Evolutionary conservation across 129 eudicot species (phyloP).

Genomic region (Silybum marianum): DNA sequence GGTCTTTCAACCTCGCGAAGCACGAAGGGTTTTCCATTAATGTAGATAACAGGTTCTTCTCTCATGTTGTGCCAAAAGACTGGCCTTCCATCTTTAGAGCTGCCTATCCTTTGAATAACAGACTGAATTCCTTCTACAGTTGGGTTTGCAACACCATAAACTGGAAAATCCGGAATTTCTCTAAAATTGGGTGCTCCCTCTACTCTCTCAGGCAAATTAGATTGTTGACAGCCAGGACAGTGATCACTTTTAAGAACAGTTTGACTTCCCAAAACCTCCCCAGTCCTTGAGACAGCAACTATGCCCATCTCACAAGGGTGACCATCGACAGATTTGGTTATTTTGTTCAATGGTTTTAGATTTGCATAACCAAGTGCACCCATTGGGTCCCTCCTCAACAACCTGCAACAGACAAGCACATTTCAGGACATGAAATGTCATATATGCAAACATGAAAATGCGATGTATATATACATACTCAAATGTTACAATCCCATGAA

Average conservation of each 20-base stretch:
- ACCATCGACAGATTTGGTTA: constrained; percentile 53
- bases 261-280: constrained; percentile 97
- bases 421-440: constrained; percentile 16
- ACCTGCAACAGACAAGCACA: constrained; percentile 46
- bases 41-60: constrained; percentile 96
- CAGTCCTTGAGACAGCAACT: constrained; percentile 85
- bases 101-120: constrained; percentile 81
- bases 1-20: constrained; percentile 99
- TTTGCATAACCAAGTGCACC: constrained; percentile 92
- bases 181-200: constrained; percentile 99
- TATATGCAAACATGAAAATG: background rate
- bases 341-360: constrained; percentile 40
- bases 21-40: constrained; percentile 93
- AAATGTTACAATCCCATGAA: background rate
- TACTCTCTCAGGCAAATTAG: constrained; percentile 72
- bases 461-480: background rate
- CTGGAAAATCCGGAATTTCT: constrained; percentile 93
- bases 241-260: constrained; percentile 96
- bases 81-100: constrained; percentile 75
- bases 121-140: constrained; percentile 92
- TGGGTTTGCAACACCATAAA: constrained; percentile 96
- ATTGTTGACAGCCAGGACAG: constrained; percentile 96
- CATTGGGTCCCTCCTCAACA: constrained; percentile 96
- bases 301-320: constrained; percentile 85
- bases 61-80: constrained; percentile 99